phyloP scores from a whole-genome alignment of 345 rosid species.

The Rhodamnia argentea region DNA sequence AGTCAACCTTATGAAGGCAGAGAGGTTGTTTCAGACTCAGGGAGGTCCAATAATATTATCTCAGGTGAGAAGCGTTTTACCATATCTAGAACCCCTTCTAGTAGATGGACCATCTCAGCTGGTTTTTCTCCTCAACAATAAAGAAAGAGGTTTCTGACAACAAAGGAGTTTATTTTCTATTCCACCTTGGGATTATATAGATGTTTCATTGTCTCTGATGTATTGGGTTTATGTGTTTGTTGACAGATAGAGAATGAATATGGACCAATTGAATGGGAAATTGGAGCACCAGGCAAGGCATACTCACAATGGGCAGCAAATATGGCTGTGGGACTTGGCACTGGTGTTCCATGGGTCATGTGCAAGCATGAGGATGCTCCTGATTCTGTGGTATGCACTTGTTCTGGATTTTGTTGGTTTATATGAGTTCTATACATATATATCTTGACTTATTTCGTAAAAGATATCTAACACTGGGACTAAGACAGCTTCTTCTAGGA shows the following conservation, averaged over 20 bases:
- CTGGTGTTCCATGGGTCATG: constrained; percentile 51
- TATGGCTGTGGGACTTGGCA: constrained; percentile 31
- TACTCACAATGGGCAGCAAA: constrained; percentile 38
- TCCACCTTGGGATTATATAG: not conserved
- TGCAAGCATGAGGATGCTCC: constrained; percentile 48
- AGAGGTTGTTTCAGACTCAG: constrained; percentile 26
- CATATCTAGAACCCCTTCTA: not conserved
- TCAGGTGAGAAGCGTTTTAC: constrained; percentile 12
- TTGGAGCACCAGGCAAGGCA: constrained; percentile 3
- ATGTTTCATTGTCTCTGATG: not conserved
- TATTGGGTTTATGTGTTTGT: not conserved
- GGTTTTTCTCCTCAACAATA: not conserved
- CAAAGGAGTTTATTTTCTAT: not conserved
- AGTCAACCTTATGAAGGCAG: constrained; percentile 27
- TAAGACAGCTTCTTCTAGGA: not conserved
- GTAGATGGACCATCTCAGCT: not conserved
- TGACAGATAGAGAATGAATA: constrained; percentile 15
- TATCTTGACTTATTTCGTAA: not conserved
- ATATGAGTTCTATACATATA: not conserved
- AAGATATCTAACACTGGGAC: not conserved
- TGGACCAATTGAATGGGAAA: constrained; percentile 6
- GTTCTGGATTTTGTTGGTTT: not conserved
- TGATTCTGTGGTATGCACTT: constrained; percentile 19
- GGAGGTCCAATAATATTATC: constrained; percentile 46
- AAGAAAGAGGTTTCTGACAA: not conserved